Evolutionary conservation across 2,329 filamentous ascomycete genomes (phyloP).

Genomic region (Phialophora verrucosa): DNA sequence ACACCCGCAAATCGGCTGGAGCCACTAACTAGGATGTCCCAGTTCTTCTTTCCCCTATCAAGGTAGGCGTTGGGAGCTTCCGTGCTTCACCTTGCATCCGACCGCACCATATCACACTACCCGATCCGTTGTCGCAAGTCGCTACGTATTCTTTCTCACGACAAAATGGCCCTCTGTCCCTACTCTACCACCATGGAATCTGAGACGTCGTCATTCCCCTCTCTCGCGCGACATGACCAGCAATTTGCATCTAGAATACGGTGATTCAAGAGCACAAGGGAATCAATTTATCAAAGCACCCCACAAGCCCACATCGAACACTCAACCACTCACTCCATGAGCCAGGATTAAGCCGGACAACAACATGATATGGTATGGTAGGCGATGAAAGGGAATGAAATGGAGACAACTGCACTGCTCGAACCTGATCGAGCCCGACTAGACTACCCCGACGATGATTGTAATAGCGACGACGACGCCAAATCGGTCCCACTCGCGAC

Average conservation of each 20-base stretch:
- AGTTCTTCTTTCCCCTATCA: background rate
- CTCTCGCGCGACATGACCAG: background rate
- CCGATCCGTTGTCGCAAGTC: background rate
- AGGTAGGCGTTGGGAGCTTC: background rate
- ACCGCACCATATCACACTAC: background rate
- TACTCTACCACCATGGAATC: too few species aligned
- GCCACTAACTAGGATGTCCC: background rate
- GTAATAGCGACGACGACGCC: conserved; percentile 1
- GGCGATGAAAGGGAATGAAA: background rate
- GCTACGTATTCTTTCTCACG: background rate
- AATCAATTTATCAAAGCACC: background rate
- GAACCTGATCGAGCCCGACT: background rate
- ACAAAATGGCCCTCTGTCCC: background rate
- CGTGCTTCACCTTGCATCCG: background rate
- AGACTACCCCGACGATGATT: background rate
- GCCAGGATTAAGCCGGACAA: background rate
- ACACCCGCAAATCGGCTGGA: background rate
- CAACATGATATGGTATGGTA: background rate
- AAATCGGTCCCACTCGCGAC: conserved; percentile 7
- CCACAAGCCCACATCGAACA: background rate
- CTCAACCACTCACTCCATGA: background rate
- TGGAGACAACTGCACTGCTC: conserved; percentile 16
- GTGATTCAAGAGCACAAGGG: background rate
- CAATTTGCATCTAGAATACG: background rate
- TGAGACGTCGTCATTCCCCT: background rate